Conservation (phyloP, 257 asterid species). For the Solanum etuberosum region DNA sequence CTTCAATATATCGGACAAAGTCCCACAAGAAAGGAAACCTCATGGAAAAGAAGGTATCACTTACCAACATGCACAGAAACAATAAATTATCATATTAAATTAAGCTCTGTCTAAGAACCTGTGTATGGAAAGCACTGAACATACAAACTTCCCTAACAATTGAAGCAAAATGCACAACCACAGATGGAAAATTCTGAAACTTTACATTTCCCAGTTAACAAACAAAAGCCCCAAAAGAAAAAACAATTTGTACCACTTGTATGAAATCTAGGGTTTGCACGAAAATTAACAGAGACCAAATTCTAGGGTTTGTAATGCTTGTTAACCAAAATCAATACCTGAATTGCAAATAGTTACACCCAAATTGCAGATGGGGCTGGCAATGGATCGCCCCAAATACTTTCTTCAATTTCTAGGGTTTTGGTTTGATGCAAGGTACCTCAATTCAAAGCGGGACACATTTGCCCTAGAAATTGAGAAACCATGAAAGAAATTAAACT, state of each 20-base stretch:
- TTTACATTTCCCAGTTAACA: conserved; percentile 3
- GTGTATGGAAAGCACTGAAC: conserved; percentile 8
- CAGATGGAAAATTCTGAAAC: conserved; percentile 1
- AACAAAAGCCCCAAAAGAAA: not conserved
- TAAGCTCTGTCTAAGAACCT: conserved; percentile 9
- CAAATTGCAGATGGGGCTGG: not conserved
- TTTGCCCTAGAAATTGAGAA: conserved; percentile 22
- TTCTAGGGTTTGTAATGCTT: conserved; percentile 17
- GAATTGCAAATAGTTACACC: conserved; percentile 6
- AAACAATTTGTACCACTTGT: not conserved
- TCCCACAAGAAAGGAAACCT: conserved; percentile 2
- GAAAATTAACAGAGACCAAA: conserved; percentile 6
- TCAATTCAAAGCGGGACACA: conserved; percentile 10
- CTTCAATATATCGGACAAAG: not conserved
- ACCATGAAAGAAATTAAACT: conserved; percentile 8
- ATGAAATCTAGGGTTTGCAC: conserved; percentile 24
- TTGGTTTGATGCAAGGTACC: conserved; percentile 14
- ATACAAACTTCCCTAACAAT: conserved; percentile 10
- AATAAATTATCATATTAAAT: not conserved
- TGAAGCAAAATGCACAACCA: conserved; percentile 35
- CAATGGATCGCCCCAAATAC: conserved; percentile 8
- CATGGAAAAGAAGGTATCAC: conserved; percentile 3
- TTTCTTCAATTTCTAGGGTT: conserved; percentile 35
- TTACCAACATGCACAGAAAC: conserved; percentile 12
- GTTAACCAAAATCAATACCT: conserved; percentile 16